Evolutionary conservation across 768 basidiomycete genomes (phyloP).

Genomic region (Sarcodon aspratus): DNA sequence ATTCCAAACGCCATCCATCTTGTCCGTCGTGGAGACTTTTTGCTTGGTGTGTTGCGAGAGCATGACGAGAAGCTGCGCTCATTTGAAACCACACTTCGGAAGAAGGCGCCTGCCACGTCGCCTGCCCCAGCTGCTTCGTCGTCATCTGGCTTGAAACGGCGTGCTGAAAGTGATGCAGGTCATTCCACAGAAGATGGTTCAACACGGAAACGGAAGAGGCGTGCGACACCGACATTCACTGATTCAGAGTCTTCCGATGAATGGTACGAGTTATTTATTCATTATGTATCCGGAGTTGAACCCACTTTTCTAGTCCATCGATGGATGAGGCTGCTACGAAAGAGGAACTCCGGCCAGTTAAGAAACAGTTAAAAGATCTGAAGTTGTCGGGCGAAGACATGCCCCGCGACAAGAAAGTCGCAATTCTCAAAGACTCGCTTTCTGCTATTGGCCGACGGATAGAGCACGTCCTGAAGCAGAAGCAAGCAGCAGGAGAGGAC

Average conservation of each 20-base stretch:
- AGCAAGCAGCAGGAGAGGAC: slow-evolving; percentile 73
- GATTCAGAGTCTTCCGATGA: slow-evolving; percentile 93
- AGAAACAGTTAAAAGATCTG: slow-evolving; percentile 93
- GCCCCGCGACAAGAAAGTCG: slow-evolving; percentile 92
- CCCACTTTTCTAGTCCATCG: slow-evolving; percentile 49
- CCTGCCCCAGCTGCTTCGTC: slow-evolving; percentile 67
- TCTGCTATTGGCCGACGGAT: slow-evolving; percentile 90
- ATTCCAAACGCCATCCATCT: slow-evolving; percentile 98
- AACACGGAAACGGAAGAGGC: slow-evolving; percentile 55
- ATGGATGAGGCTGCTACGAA: slow-evolving; percentile 94
- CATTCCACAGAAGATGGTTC: slow-evolving; percentile 63
- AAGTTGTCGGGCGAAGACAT: slow-evolving; percentile 90
- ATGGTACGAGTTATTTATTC: slow-evolving; percentile 43
- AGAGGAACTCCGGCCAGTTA: slow-evolving; percentile 91
- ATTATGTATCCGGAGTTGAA: slow-evolving; percentile 3
- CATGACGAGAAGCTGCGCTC: slow-evolving; percentile 86
- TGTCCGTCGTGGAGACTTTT: slow-evolving; percentile 92
- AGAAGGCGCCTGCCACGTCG: slow-evolving; percentile 59
- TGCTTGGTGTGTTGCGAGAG: slow-evolving; percentile 73
- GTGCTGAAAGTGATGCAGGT: slow-evolving; percentile 79
- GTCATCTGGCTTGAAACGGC: slow-evolving; percentile 53
- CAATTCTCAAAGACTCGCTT: slow-evolving; percentile 90
- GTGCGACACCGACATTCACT: slow-evolving; percentile 90
- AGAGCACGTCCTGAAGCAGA: slow-evolving; percentile 66
- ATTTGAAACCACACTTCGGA: slow-evolving; percentile 72